Percentiles rank a stretch among this genome's conserved stretches.
Conservation (phyloP, 331 rosid genomes). For the Pyrus hybrid region DNA sequence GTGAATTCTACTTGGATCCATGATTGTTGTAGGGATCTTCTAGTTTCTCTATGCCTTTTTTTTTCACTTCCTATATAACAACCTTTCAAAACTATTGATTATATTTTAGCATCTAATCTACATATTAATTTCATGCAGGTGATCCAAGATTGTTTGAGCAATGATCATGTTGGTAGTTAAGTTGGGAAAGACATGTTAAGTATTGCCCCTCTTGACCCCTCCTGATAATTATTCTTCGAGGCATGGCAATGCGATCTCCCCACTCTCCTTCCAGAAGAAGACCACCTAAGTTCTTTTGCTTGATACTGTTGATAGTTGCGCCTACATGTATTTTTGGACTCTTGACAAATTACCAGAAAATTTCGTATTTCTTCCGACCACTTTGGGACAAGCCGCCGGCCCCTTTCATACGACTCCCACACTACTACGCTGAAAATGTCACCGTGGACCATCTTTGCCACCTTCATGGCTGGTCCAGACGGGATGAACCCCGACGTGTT, state of each 20-base stretch:
- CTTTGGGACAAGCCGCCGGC: conserved; percentile 78
- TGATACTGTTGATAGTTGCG: conserved; percentile 31
- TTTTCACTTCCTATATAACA: not conserved
- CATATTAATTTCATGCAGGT: conserved; percentile 32
- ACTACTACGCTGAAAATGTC: conserved; percentile 84
- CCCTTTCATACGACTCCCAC: conserved; percentile 55
- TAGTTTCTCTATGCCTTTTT: not conserved
- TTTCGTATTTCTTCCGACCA: conserved; percentile 76
- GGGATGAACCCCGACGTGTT: conserved; percentile 55
- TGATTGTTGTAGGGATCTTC: not conserved
- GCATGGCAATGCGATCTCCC: conserved; percentile 30
- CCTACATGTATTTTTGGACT: conserved; percentile 40
- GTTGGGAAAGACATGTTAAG: conserved; percentile 23
- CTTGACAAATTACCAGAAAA: conserved; percentile 32
- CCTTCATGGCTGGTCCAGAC: conserved; percentile 88
- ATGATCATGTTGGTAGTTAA: conserved; percentile 23
- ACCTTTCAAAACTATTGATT: too few species aligned
- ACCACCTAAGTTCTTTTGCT: conserved; percentile 30
- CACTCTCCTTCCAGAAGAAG: conserved; percentile 30
- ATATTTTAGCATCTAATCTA: conserved; percentile 8
- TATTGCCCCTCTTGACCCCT: not conserved
- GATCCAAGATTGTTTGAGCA: conserved; percentile 16
- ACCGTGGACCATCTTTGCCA: conserved; percentile 68
- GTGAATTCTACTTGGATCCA: not conserved
- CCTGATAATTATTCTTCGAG: conserved; percentile 14